phyloP scores from a whole-genome alignment of 768 basidiomycete genomes.

The Naganishia antarctica region DNA sequence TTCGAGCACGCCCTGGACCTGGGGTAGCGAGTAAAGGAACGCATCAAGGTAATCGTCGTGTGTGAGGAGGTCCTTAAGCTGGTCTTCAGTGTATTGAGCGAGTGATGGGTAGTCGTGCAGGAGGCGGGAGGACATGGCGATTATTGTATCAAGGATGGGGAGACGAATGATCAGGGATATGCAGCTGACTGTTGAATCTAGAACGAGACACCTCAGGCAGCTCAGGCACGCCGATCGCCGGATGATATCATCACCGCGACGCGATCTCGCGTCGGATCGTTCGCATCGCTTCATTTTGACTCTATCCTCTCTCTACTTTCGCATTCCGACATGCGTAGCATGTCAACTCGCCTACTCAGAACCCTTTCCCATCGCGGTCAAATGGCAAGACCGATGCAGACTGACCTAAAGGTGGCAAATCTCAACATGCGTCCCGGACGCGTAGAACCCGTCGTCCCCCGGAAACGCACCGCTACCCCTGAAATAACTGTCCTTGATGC shows the following conservation, averaged over 20 bases:
- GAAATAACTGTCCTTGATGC: neutral
- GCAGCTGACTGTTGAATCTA: no score
- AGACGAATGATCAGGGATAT: no score
- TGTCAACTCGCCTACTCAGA: neutral
- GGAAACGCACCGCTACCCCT: neutral
- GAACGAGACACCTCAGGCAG: no score
- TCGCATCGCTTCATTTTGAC: neutral
- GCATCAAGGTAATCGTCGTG: conserved; percentile 84
- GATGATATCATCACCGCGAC: conserved; percentile 16
- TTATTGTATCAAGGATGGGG: no score
- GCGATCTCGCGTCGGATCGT: neutral
- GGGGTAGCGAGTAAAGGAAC: conserved; percentile 69
- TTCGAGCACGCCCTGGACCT: conserved; percentile 68
- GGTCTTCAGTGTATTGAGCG: conserved; percentile 51
- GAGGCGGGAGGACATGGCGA: conserved; percentile 34
- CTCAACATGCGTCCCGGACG: neutral
- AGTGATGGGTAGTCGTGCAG: conserved; percentile 45
- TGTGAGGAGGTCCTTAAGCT: conserved; percentile 79
- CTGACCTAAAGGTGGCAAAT: neutral
- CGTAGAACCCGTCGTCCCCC: no score
- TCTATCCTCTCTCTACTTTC: neutral
- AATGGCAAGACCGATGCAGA: neutral
- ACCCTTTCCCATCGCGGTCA: neutral
- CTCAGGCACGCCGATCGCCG: conserved; percentile 13
- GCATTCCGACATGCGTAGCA: no score